Base-by-base conservation (phyloP, 2,329 filamentous ascomycete genomes). In the Ophiostoma australiae region DNA sequence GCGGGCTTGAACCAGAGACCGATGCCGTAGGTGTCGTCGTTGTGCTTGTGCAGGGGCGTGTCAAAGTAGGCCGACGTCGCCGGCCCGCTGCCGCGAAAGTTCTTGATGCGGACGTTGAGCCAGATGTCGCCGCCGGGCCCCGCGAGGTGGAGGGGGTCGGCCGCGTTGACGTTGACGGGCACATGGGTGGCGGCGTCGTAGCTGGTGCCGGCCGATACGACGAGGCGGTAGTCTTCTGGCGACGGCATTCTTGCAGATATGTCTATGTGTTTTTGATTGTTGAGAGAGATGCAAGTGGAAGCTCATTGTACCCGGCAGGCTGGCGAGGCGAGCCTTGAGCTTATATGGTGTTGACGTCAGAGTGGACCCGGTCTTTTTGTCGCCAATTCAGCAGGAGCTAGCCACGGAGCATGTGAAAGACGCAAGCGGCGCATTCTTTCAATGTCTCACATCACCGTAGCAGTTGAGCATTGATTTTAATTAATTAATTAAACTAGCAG, bases 51-150 rank as follows among this genome's bases (percentile, higher is more conserved):
- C 23, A 87, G 84, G 6, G 89, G 86, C 6, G 87, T 81, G 17
- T 85, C 82, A 83, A 98, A 97, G 82, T 97, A 97, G 1, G 89
- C 81, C 10, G 90, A 91, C 0, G 90, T 92, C n/a, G 94, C 84
- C n/a, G 69, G 37, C 39, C 13, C 41, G n/a, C 55, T 33, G 65
- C 93, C 91, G 33, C 79, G 77, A 78, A 88, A 89, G 75, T 85
- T 81, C 71, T 85, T 87, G 68, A 98, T 88, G 68, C 93, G 87
- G 23, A 97, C 89, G 74, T 88, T 89, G 75, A 97, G 82, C 73
- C 89, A 85, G 15, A 89, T 84, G 65, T 89, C 87, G 72, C 91
- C 86, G 70, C 87, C 83, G 10, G 87, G 81, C 66, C 86, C 89
- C 31, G 85, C 84, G 75, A 97, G 88, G 33, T 81, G 82, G 1